phyloP scores from a whole-genome alignment of 345 rosid genomes.

The Eucalyptus tenuipes region DNA sequence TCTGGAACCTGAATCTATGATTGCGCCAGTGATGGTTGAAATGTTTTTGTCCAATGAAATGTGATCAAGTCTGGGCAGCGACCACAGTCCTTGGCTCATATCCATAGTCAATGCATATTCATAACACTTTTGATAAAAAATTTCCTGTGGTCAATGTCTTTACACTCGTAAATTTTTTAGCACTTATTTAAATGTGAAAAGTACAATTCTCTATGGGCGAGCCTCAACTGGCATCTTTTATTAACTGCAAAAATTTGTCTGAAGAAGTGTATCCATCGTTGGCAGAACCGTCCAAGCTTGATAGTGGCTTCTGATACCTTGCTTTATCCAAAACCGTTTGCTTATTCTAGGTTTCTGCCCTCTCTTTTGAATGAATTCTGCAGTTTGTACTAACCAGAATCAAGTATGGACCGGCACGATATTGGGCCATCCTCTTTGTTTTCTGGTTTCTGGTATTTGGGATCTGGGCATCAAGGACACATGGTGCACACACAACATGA shows the following conservation, averaged over 20 bases:
- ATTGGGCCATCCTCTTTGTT: slow-evolving; percentile 93
- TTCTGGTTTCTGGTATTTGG: slow-evolving; percentile 99
- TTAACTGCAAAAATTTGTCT: not conserved
- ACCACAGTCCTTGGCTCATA: not conserved
- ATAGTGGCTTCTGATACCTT: not conserved
- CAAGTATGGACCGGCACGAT: slow-evolving; percentile 94
- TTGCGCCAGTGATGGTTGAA: not conserved
- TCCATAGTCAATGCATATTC: not conserved
- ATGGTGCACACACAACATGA: slow-evolving; percentile 42
- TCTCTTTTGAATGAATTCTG: slow-evolving; percentile 4
- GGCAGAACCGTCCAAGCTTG: not conserved
- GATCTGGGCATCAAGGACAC: slow-evolving; percentile 88
- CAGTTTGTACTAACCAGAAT: slow-evolving; percentile 96
- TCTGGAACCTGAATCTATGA: not conserved
- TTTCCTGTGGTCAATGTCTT: not conserved
- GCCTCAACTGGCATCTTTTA: not conserved
- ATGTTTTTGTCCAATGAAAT: not conserved
- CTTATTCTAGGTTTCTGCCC: not conserved
- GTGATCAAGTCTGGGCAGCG: not conserved
- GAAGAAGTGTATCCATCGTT: not conserved
- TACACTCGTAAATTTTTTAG: not conserved
- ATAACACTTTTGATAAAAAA: not conserved
- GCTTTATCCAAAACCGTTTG: not conserved
- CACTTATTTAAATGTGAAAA: not conserved
- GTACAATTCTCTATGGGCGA: not conserved